A percentile compares a stretch with the other conserved stretches of the same genome.
These are phyloP conservation scores for Monosporozyma yasuniensis DNA, from an alignment of 805 yeast species.

Conservation along the genomic window DNA sequence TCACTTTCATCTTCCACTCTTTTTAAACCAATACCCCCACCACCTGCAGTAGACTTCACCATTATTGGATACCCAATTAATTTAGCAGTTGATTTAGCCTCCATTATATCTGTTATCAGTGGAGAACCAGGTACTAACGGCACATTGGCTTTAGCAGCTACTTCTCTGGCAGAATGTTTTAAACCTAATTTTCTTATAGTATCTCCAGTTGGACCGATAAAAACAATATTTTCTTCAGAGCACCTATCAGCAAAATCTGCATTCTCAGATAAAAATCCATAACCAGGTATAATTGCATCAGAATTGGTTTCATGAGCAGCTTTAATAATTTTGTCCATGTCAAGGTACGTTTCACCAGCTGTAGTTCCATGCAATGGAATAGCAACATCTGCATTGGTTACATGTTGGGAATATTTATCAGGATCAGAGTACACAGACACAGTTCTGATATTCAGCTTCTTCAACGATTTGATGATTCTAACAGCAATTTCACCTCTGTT, in stretches of 20 bases:
- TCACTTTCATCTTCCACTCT: constrained; percentile 80
- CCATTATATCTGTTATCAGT: constrained; percentile 58
- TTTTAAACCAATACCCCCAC: constrained; percentile 97
- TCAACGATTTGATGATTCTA: constrained; percentile 80
- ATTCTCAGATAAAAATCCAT: constrained; percentile 92
- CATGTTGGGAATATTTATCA: constrained; percentile 85
- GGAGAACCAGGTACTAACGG: constrained; percentile 98
- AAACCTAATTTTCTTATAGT: constrained; percentile 86
- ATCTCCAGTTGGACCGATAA: constrained; percentile 95
- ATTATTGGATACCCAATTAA: constrained; percentile 78
- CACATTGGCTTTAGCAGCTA: constrained; percentile 84
- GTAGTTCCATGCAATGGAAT: constrained; percentile 70
- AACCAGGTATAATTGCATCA: constrained; percentile 96
- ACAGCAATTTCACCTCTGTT: constrained; percentile 98
- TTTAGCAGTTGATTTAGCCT: constrained; percentile 69
- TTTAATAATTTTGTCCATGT: constrained; percentile 71
- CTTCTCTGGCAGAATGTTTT: constrained; percentile 93
- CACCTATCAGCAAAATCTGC: constrained; percentile 93
- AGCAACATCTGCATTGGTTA: constrained; percentile 70
- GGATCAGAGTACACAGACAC: constrained; percentile 88
- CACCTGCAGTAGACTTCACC: constrained; percentile 98
- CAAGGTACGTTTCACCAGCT: constrained; percentile 86
- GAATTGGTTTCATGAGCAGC: constrained; percentile 82
- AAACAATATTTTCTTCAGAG: constrained; percentile 70
- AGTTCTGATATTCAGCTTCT: constrained; percentile 65